Conservation (phyloP, 139 green algal species). For the Gonium pectorale region DNA sequence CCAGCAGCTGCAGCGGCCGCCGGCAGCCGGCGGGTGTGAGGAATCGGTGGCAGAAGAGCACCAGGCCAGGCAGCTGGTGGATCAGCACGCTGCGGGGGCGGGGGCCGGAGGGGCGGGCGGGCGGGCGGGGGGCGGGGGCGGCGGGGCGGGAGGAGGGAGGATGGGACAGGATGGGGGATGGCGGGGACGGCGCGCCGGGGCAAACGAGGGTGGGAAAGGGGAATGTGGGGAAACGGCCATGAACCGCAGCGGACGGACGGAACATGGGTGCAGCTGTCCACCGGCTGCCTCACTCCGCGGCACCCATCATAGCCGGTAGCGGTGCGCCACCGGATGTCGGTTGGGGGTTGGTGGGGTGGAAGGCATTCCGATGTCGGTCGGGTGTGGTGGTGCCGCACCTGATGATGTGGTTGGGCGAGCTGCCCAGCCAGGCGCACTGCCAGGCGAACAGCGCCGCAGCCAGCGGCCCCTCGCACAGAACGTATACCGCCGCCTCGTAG, state of each 20-base stretch:
- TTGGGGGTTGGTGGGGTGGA: not conserved
- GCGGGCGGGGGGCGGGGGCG: not conserved
- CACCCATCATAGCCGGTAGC: too few relatives aligned
- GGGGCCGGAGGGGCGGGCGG: not conserved
- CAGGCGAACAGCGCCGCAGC: slow-evolving; percentile 68
- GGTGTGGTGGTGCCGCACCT: slow-evolving; percentile 47
- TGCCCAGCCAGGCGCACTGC: slow-evolving; percentile 73
- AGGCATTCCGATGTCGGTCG: not conserved
- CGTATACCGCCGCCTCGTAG: slow-evolving; percentile 50
- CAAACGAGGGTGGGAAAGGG: too few relatives aligned
- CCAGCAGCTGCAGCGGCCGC: slow-evolving; percentile 16
- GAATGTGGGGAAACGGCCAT: not conserved
- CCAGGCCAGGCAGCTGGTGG: slow-evolving; percentile 77
- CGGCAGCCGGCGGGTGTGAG: slow-evolving; percentile 31
- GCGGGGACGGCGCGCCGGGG: too few relatives aligned
- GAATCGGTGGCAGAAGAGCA: slow-evolving; percentile 58
- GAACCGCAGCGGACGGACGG: too few relatives aligned
- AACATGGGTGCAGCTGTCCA: too few relatives aligned
- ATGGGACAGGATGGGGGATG: not conserved
- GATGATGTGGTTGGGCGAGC: slow-evolving; percentile 56
- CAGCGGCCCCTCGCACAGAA: slow-evolving; percentile 52
- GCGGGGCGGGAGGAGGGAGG: not conserved
- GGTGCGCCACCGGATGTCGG: too few relatives aligned
- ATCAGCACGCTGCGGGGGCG: slow-evolving; percentile 67
- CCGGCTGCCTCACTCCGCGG: too few relatives aligned